Base-by-base conservation (phyloP, 2,329 filamentous ascomycete species). In the Fusarium pseudocircinatum region DNA sequence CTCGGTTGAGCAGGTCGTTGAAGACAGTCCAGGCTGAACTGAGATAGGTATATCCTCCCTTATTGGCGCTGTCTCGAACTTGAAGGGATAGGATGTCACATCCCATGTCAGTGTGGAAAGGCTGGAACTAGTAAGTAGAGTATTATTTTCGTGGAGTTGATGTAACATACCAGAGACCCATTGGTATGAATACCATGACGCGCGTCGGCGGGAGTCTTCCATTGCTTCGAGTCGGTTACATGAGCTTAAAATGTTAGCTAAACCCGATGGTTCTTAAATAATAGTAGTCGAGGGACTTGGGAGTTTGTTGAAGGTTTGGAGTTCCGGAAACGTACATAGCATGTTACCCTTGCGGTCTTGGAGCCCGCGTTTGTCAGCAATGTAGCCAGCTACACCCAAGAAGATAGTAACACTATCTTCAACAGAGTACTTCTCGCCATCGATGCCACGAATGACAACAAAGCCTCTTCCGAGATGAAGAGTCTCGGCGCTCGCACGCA, bases 401-500 rank as follows among this genome's bases (percentile, higher is more conserved):
- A 88, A 91, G 47, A 90, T 81, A 10, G 85, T 82, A 22, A 88
- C 79, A 60, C 87, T 88, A 58, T 91, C 88, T 69, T 89, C 86
- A 30, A 83, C 80, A 6, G 84, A 84, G 77, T 88, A 87, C 4
- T 78, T 80, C 6, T 80, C 75, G 2, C 85, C 82, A 20, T 86
- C 83, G 2, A 92, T 80, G 7, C 90, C 90, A 10, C 85, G 84
- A 43, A 92, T 77, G 14, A 91, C 83, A 54, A 84, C 84, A 70
- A 92, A 85, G 2, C 89, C 90, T 13, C 72, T 76, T 7, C 84
- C 85, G 14, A 78, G 69, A 62, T 87, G 83, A 32, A 88, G 63
- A 28, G 79, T 76, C 16, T 75, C 56, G 7, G 83, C 79, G 24
- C 81, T 81, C 18, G 77, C 62, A 12, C 79, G 58, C 28, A 88